Evolutionary conservation across 2,329 filamentous ascomycete species (phyloP), one percentile per base, ranked within the genome.

Genomic region (Paraphaeosphaeria minitans): DNA sequence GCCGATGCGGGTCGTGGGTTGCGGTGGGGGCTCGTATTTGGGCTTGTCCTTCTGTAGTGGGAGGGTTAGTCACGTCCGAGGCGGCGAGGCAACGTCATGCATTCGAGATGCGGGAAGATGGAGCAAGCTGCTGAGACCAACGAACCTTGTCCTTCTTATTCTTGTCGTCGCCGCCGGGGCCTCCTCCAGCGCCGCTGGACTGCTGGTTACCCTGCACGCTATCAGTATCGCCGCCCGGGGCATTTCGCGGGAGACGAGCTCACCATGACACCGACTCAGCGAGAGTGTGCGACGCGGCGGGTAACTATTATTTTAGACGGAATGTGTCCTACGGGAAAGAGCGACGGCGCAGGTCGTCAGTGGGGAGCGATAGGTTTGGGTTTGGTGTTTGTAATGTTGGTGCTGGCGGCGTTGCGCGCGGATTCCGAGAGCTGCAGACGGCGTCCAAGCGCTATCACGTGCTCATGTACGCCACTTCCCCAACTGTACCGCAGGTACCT

Each of bases 21-120:
- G 90, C 79, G 95, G 95, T 69, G 95, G 95, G 66, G 95, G 95
- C 81, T 99, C 95, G 84, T 99, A 99, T 90, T 97, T 98, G 77
- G 95, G 95, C 89, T 99, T 99, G 64, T 99, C 94, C 86, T 99
- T 98, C 94, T 97, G 62, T 39, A 64, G 35, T 9, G 45, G 29
- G 56, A 46, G 35, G 21, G 59, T 72, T 43, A 69, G 69, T 63
- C 27, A 33, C 55, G 41, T 42, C 33, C 56, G 27, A 29, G 46
- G 54, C 56, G 52, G 59, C 56, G 53, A 57, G 54, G 53, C 43
- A 52, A 59, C 51, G 56, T 39, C 55, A 57, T 48, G 33, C 41
- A 56, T 12, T 24, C 37, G 33, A 13, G 48, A 42, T 39, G 47
- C 43, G 33, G 27, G 22, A 19, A 39, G 24, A 21, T 19, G 2